A percentile compares a stretch with the other conserved stretches of the same genome.
Conservation (phyloP, 306 rosid genomes). For the Oxytropis ochrocephala region DNA sequence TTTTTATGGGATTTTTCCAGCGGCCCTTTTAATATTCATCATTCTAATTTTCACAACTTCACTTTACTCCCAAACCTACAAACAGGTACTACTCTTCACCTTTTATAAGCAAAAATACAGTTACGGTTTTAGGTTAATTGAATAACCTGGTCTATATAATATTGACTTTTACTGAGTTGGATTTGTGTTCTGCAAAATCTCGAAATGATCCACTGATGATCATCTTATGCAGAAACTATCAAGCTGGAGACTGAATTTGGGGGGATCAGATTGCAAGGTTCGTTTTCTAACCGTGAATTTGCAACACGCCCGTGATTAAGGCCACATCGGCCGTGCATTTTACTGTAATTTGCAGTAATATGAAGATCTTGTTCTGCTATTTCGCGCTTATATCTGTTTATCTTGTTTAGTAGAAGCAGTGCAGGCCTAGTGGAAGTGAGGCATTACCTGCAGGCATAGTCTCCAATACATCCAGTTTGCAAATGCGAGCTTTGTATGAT, state of each 20-base stretch:
- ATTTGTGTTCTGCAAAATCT: slow-evolving; percentile 6
- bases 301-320: too few species aligned
- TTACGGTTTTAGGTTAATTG: too few species aligned
- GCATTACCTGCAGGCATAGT: slow-evolving; percentile 73
- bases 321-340: too few species aligned
- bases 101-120: too few species aligned
- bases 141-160: too few species aligned
- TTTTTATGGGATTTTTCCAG: slow-evolving; percentile 44
- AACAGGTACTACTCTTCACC: slow-evolving; percentile 34
- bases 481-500: slow-evolving; percentile 61
- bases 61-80: slow-evolving; percentile 30
- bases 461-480: slow-evolving; percentile 51
- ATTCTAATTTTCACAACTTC: slow-evolving; percentile 33
- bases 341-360: too few species aligned
- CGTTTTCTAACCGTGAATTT: neutral
- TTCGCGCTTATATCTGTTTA: slow-evolving; percentile 26
- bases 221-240: slow-evolving; percentile 30
- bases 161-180: neutral
- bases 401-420: slow-evolving; percentile 58
- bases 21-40: slow-evolving; percentile 39
- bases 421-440: slow-evolving; percentile 72
- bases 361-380: neutral
- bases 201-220: neutral
- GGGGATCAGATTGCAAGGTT: slow-evolving; percentile 58
- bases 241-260: slow-evolving; percentile 29